Percentiles rank a stretch among this genome's conserved stretches.
Evolutionary conservation across 1,284 basidiomycete genomes (phyloP).

Genomic region (Bjerkandera adusta): DNA sequence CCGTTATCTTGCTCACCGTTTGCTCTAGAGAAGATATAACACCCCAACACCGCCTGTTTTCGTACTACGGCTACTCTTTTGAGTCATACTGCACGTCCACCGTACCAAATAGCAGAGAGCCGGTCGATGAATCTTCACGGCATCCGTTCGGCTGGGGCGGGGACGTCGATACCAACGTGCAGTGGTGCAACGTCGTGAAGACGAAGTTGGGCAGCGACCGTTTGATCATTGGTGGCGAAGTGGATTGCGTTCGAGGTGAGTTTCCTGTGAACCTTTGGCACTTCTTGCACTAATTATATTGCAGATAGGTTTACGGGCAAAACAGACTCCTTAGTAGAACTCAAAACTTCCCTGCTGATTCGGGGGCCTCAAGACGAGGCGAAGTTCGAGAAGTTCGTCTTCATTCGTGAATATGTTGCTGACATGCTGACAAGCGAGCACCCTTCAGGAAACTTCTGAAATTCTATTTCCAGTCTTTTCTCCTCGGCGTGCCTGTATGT

Average conservation of each 20-base stretch:
- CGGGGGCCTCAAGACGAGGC: constrained; percentile 65
- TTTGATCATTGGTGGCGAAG: constrained; percentile 92
- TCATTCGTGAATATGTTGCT: neutral
- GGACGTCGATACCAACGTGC: constrained; percentile 90
- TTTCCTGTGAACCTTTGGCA: neutral
- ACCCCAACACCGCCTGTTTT: constrained; percentile 54
- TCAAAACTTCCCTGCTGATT: constrained; percentile 90
- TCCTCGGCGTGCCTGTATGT: constrained; percentile 82
- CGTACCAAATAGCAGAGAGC: constrained; percentile 25
- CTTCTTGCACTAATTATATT: neutral
- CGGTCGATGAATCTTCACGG: constrained; percentile 8
- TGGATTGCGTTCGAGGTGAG: constrained; percentile 87
- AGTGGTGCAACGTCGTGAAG: constrained; percentile 94
- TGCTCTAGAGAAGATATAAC: constrained; percentile 55
- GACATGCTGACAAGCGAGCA: neutral
- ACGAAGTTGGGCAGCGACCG: constrained; percentile 82
- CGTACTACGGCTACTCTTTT: constrained; percentile 83
- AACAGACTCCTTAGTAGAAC: constrained; percentile 76
- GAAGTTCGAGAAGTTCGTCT: constrained; percentile 78
- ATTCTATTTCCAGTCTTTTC: constrained; percentile 94
- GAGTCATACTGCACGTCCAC: constrained; percentile 81
- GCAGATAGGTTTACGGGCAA: constrained; percentile 56
- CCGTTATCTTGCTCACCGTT: neutral
- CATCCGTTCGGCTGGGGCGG: constrained; percentile 72
- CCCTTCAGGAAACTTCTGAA: constrained; percentile 77